Percentiles rank a stretch among this genome's conserved stretches.
These are phyloP conservation scores for Simplicillium sp. DNA, from an alignment of 2,329 filamentous ascomycete genomes.

Conservation along the genomic window DNA sequence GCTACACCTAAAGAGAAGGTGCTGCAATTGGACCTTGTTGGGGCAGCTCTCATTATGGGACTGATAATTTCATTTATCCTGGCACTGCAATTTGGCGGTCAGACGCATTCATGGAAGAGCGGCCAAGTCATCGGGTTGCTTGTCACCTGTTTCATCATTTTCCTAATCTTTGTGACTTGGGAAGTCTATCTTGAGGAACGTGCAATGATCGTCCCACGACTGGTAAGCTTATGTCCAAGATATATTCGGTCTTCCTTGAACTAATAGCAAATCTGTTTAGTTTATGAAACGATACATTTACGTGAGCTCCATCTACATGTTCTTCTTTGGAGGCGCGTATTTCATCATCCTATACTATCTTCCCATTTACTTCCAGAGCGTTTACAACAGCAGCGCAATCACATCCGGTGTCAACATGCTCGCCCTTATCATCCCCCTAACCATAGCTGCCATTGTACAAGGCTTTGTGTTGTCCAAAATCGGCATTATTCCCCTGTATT, in stretches of 20 bases:
- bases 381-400: constrained; percentile 22
- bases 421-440: constrained; percentile 25
- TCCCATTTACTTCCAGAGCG: constrained; percentile 27
- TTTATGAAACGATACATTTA: constrained; percentile 21
- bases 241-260: not conserved
- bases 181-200: constrained; percentile 26
- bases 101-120: constrained; percentile 24
- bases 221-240: constrained; percentile 12
- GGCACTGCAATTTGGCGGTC: constrained; percentile 34
- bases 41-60: constrained; percentile 15
- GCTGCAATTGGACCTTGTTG: constrained; percentile 24
- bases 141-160: constrained; percentile 18
- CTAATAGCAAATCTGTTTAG: constrained; percentile 8
- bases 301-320: constrained; percentile 25
- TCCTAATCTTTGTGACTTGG: constrained; percentile 18
- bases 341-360: constrained; percentile 29
- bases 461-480: not conserved
- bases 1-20: constrained; percentile 25
- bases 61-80: constrained; percentile 33
- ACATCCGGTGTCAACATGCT: constrained; percentile 27
- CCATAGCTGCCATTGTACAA: constrained; percentile 13
- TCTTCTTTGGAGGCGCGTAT: constrained; percentile 23
- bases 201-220: constrained; percentile 24
- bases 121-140: constrained; percentile 26
- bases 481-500: not conserved